Evolutionary conservation across 345 rosid species (phyloP), one percentile per base, ranked within the genome.

Genomic region (Corchorus olitorius): DNA sequence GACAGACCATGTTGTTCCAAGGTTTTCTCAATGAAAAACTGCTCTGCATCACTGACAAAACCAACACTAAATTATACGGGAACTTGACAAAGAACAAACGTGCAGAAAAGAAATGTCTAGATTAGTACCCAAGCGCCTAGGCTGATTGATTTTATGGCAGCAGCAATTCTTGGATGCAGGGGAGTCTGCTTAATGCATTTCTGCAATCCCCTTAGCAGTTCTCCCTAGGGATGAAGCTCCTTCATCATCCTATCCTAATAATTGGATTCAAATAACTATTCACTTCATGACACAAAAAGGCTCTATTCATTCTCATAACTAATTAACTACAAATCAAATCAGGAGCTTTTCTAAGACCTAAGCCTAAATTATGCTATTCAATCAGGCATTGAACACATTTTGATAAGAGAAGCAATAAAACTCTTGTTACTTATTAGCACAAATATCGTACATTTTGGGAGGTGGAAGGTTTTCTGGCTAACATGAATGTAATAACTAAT

Each of bases 231-330:
- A 56, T 92, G 90, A 49, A 94, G 83, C 88, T 94, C 97, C 82
- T 12, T 61, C 98, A 94, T 88, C 97, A 94, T 88, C 86, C 93
- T 88, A 83, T 92, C 93, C 98, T 94, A 77, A 22, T 56, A 66
- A 27, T n/a, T 27, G 33, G 41, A 17, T 39, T 19, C 41, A 55
- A 64, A 70, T 33, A 67, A 6, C 49, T 22, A 50, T 35, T 33
- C 37, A 61, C 39, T 41, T 7, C 33, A 35, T 6, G 65, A 66
- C 5, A 65, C 27, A 14, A 20, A 67, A 76, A 39, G 46, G 62
- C 12, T 14, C 34, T 37, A 9, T 4, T 3, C 53, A 7, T 53
- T 70, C 19, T 27, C 48, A 14, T 33, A 20, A 34, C 52, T 33
- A 45, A 33, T 12, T 13, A 5, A 27, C 27, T 27, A 27, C 27